Percentiles rank a stretch among this genome's conserved stretches.
These are phyloP conservation scores for Linnemannia schmuckeri DNA, from an alignment of 192 early-diverging fungal species.

Conservation along the genomic window DNA sequence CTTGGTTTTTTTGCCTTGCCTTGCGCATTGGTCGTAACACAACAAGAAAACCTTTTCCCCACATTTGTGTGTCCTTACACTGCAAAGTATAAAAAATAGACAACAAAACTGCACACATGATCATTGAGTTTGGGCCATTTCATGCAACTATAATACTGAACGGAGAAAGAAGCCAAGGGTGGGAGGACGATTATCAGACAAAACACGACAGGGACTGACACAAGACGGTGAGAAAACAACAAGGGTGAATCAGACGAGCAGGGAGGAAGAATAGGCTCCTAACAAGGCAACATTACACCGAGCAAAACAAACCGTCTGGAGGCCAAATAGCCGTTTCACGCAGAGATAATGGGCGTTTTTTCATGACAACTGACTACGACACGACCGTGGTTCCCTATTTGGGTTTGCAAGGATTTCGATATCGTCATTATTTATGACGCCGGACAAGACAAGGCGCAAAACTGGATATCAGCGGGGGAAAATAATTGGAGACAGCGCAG, in stretches of 20 bases:
- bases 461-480: not conserved
- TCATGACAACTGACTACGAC: not conserved
- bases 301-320: not conserved
- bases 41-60: not conserved
- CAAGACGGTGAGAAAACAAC: not conserved
- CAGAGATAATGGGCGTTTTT: not conserved
- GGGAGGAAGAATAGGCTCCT: not conserved
- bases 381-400: not conserved
- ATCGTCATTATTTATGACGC: not conserved
- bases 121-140: not conserved
- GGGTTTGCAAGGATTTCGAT: not conserved
- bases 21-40: not conserved
- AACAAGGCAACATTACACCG: not conserved
- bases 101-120: not conserved
- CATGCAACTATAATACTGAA: constrained; percentile 3
- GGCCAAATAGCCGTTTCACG: not conserved
- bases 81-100: not conserved
- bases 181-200: not conserved
- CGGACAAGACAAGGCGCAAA: not conserved
- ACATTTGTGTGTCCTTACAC: not conserved
- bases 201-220: not conserved
- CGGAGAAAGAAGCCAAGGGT: not conserved
- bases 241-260: not conserved
- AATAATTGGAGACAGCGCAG: not conserved
- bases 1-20: not conserved